Evolutionary conservation across 257 asterid genomes (phyloP).

Genomic region (Salvia splendens): DNA sequence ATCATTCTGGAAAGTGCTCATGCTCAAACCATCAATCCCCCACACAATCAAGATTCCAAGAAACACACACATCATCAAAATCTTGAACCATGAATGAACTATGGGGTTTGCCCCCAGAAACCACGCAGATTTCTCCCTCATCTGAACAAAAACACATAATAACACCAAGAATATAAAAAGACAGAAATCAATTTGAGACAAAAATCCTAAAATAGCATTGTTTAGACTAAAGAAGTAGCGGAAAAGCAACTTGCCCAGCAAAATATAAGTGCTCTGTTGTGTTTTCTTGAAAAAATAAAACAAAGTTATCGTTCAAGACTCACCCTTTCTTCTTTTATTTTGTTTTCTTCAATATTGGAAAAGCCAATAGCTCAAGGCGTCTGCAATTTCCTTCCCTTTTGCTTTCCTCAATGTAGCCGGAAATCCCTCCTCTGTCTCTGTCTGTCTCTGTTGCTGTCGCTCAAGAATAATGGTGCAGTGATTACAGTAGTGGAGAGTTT

Average conservation of each 20-base stretch:
- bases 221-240: slow-evolving; percentile 1
- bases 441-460: slow-evolving; percentile 9
- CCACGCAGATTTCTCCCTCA: slow-evolving; percentile 69
- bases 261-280: slow-evolving; percentile 5
- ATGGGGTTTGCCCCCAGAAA: slow-evolving; percentile 47
- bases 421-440: slow-evolving; percentile 7
- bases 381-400: neutral
- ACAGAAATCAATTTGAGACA: neutral
- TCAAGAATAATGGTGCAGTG: slow-evolving; percentile 9
- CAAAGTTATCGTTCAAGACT: slow-evolving; percentile 31
- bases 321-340: slow-evolving; percentile 25
- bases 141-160: slow-evolving; percentile 32
- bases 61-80: slow-evolving; percentile 51
- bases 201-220: neutral
- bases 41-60: slow-evolving; percentile 67
- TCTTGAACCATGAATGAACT: slow-evolving; percentile 68
- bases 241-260: slow-evolving; percentile 37
- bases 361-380: slow-evolving; percentile 13
- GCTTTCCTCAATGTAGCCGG: slow-evolving; percentile 21
- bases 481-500: slow-evolving; percentile 4
- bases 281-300: slow-evolving; percentile 40
- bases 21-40: slow-evolving; percentile 51
- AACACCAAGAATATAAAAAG: slow-evolving; percentile 1
- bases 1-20: slow-evolving; percentile 42
- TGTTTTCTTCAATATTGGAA: slow-evolving; percentile 18